phyloP scores from a whole-genome alignment of 2,329 filamentous ascomycete species.

The Fusarium floridanum region DNA sequence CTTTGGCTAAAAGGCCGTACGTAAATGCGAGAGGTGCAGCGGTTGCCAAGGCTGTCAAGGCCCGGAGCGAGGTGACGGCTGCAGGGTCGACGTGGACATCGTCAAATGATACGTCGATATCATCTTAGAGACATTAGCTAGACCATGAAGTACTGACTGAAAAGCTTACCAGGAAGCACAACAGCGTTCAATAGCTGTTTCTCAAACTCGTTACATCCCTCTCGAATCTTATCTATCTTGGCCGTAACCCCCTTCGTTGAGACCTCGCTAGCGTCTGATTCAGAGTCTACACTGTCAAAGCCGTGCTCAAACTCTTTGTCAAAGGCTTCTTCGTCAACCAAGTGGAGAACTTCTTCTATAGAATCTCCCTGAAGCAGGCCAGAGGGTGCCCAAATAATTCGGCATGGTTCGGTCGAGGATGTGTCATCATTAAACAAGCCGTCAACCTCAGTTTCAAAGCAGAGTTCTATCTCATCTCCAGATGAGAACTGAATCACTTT shows the following conservation, averaged over 20 bases:
- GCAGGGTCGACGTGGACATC: neutral
- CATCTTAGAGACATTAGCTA: neutral
- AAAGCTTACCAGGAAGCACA: neutral
- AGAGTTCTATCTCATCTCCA: neutral
- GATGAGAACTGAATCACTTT: neutral
- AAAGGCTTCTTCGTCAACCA: neutral
- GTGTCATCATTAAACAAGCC: neutral
- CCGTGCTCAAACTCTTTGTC: neutral
- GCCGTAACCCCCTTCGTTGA: neutral
- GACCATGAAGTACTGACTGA: no score
- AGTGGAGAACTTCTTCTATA: neutral
- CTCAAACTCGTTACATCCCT: neutral
- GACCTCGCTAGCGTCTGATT: neutral
- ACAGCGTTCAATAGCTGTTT: neutral
- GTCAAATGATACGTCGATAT: neutral
- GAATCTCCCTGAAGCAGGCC: neutral
- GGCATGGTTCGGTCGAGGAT: neutral
- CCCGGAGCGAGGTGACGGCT: neutral
- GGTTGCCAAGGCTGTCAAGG: neutral
- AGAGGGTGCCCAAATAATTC: neutral
- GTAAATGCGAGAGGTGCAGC: neutral
- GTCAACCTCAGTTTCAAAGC: neutral
- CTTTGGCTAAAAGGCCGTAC: neutral
- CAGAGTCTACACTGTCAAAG: neutral
- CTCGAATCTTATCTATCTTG: neutral